Evolutionary conservation across 2,329 filamentous ascomycete genomes (phyloP).

Genomic region (Colletotrichum sp.): DNA sequence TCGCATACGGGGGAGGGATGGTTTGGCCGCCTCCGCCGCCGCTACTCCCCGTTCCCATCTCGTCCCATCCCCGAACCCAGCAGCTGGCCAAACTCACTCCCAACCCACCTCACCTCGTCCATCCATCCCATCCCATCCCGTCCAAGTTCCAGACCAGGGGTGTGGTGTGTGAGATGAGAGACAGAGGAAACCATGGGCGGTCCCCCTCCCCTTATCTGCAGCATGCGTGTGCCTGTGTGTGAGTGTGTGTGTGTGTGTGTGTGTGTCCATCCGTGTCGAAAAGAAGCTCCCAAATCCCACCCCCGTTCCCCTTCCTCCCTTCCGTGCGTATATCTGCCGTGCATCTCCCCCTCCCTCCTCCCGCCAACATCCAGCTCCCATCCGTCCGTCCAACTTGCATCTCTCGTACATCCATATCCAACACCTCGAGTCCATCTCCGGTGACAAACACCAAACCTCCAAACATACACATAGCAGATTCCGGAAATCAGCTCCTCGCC

Average conservation of each 20-base stretch:
- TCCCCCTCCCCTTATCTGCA: background rate
- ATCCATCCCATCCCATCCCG: background rate
- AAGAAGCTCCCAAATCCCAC: constrained; percentile 3
- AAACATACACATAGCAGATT: background rate
- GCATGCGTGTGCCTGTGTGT: background rate
- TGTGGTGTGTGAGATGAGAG: background rate
- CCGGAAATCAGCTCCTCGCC: background rate
- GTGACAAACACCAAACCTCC: background rate
- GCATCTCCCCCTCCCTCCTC: background rate
- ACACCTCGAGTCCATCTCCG: background rate
- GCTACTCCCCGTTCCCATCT: constrained; percentile 14
- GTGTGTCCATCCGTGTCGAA: background rate
- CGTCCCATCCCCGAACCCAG: constrained; percentile 9
- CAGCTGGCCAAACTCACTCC: background rate
- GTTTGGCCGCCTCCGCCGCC: background rate
- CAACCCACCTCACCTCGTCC: constrained; percentile 9
- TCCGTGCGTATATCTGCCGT: constrained; percentile 20
- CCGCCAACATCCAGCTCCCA: background rate
- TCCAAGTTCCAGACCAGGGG: constrained; percentile 7
- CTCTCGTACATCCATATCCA: background rate
- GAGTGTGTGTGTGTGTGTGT: background rate
- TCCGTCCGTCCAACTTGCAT: background rate
- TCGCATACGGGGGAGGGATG: background rate
- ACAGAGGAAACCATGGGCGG: background rate
- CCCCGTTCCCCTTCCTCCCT: background rate